A percentile compares a stretch with the other conserved stretches of the same genome.
phyloP scores from a whole-genome alignment of 177 flowering plant genomes.

The Tripterygium wilfordii region DNA sequence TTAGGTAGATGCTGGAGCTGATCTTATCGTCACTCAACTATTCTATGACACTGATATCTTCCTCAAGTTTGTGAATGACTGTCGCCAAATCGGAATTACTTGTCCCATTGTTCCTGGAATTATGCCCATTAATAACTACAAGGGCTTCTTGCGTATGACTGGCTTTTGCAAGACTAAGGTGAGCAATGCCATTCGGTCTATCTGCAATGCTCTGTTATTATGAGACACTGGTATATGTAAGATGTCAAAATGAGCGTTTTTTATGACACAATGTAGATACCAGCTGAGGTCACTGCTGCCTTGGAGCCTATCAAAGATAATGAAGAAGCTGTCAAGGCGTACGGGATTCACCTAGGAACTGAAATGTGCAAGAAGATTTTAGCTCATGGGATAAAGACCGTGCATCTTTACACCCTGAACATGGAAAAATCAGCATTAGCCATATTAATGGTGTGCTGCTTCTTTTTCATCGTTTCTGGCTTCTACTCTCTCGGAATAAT shows the following conservation, averaged over 20 bases:
- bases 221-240: too few relatives aligned
- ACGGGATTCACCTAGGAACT: conserved; percentile 92
- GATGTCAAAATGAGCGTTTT: too few relatives aligned
- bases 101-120: conserved; percentile 99
- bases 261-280: conserved; percentile 46
- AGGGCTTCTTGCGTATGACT: conserved; percentile 93
- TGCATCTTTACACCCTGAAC: conserved; percentile 91
- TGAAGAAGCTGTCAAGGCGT: conserved; percentile 89
- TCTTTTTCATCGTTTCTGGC: conserved; percentile 1
- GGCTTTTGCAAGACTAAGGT: conserved; percentile 99
- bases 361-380: conserved; percentile 98
- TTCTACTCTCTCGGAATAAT: background rate
- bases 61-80: conserved; percentile 91
- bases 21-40: conserved; percentile 84
- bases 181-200: too few relatives aligned
- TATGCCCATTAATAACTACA: conserved; percentile 94
- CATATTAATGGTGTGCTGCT: conserved; percentile 57
- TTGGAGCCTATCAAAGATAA: conserved; percentile 94
- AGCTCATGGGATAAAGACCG: conserved; percentile 76
- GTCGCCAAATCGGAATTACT: conserved; percentile 88
- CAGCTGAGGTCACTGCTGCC: conserved; percentile 71
- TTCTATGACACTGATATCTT: conserved; percentile 91
- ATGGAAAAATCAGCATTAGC: conserved; percentile 93
- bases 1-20: conserved; percentile 98
- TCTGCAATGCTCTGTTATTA: too few relatives aligned